Evolutionary conservation across 441 rosid genomes (phyloP).

Genomic region (Pelargonium myrrhifolium): DNA sequence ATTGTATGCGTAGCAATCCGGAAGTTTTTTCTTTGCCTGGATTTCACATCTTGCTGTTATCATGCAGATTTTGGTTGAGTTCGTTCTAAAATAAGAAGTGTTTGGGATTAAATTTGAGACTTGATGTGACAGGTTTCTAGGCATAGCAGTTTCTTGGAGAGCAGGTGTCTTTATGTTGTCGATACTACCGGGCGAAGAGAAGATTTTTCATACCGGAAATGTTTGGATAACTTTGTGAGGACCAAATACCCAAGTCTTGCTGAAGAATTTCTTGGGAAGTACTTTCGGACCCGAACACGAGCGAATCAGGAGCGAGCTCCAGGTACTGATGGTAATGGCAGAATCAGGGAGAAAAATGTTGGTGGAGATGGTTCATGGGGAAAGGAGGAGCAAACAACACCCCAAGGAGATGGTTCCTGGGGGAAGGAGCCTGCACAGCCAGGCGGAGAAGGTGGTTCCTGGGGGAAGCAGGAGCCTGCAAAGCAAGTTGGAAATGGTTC

Average conservation of each 20-base stretch:
- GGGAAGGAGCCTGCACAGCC: too few relatives aligned
- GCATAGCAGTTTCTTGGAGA: slow-evolving; percentile 50
- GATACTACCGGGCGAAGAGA: slow-evolving; percentile 54
- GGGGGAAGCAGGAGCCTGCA: too few relatives aligned
- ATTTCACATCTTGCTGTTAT: background rate
- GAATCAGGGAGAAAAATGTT: too few relatives aligned
- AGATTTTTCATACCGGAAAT: slow-evolving; percentile 80
- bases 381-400: too few relatives aligned
- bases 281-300: slow-evolving; percentile 27
- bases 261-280: slow-evolving; percentile 51
- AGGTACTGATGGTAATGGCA: too few relatives aligned
- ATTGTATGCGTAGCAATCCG: too few relatives aligned
- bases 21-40: too few relatives aligned
- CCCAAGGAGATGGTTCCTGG: too few relatives aligned
- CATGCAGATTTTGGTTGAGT: background rate
- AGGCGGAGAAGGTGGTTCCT: too few relatives aligned
- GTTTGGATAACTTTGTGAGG: slow-evolving; percentile 48
- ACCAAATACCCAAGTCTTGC: slow-evolving; percentile 56
- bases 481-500: too few relatives aligned
- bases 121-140: slow-evolving; percentile 45
- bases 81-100: background rate
- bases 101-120: background rate
- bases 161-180: slow-evolving; percentile 69
- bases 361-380: too few relatives aligned
- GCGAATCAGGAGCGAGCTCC: too few relatives aligned